These are phyloP conservation scores for Coffea canephora DNA, from an alignment of 257 asterid genomes.

Conservation along the genomic window DNA sequence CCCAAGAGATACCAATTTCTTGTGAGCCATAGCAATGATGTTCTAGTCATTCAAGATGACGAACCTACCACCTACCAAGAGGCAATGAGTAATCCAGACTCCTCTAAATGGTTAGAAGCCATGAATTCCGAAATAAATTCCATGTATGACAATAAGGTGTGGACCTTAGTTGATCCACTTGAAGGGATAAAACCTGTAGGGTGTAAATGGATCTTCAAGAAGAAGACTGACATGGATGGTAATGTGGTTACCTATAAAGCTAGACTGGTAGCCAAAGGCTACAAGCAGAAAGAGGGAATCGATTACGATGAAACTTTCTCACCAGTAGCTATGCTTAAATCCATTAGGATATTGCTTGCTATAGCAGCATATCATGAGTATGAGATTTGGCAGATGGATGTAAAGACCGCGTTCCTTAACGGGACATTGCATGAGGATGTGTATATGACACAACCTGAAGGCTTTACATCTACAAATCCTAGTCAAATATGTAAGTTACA, in stretches of 20 bases:
- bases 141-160: background rate
- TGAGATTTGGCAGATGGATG: background rate
- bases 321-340: background rate
- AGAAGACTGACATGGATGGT: background rate
- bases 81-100: too few relatives aligned
- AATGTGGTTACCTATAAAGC: background rate
- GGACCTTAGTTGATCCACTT: too few relatives aligned
- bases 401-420: background rate
- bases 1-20: too few relatives aligned
- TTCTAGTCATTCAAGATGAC: background rate
- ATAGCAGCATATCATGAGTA: background rate
- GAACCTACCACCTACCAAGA: background rate
- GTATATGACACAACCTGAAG: background rate
- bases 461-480: background rate
- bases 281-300: background rate
- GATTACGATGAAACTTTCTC: background rate
- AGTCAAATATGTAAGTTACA: background rate
- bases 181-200: background rate
- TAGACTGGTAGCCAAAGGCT: background rate
- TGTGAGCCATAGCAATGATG: background rate
- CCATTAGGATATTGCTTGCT: background rate
- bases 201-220: background rate
- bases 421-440: background rate
- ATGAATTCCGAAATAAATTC: background rate
- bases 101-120: background rate